Conservation (phyloP, 768 basidiomycete species). For the Lentinula edodes region DNA sequence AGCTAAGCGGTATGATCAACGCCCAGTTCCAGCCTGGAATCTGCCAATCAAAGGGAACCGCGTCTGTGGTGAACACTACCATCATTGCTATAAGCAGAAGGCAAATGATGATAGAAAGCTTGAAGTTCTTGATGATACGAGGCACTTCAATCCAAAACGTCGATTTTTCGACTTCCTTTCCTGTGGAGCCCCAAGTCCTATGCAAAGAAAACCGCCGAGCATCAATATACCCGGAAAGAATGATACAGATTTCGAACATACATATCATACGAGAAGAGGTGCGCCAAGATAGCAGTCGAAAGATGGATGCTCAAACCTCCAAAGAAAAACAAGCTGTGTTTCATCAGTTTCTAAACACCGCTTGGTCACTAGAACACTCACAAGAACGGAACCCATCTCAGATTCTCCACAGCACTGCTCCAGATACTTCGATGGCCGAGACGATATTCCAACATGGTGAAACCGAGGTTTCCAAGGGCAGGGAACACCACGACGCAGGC, state of each 20-base stretch:
- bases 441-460: conserved; percentile 72
- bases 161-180: conserved; percentile 80
- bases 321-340: conserved; percentile 64
- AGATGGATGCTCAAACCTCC: conserved; percentile 72
- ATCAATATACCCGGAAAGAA: neutral
- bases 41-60: conserved; percentile 62
- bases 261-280: conserved; percentile 62
- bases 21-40: conserved; percentile 64
- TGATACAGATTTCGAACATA: conserved; percentile 17
- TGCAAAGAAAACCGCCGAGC: conserved; percentile 3
- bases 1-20: conserved; percentile 65
- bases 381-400: conserved; percentile 73
- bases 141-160: conserved; percentile 92
- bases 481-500: conserved; percentile 78
- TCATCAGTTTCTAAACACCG: neutral
- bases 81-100: conserved; percentile 55
- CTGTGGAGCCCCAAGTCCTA: conserved; percentile 53
- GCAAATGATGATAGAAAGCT: conserved; percentile 62
- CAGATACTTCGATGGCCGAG: conserved; percentile 53
- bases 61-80: conserved; percentile 47
- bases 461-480: conserved; percentile 69
- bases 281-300: conserved; percentile 59
- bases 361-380: conserved; percentile 26
- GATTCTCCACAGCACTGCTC: conserved; percentile 47
- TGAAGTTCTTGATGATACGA: conserved; percentile 77